These are phyloP conservation scores for Cercophora samala DNA, from an alignment of 495 filamentous ascomycete genomes.

Conservation along the genomic window DNA sequence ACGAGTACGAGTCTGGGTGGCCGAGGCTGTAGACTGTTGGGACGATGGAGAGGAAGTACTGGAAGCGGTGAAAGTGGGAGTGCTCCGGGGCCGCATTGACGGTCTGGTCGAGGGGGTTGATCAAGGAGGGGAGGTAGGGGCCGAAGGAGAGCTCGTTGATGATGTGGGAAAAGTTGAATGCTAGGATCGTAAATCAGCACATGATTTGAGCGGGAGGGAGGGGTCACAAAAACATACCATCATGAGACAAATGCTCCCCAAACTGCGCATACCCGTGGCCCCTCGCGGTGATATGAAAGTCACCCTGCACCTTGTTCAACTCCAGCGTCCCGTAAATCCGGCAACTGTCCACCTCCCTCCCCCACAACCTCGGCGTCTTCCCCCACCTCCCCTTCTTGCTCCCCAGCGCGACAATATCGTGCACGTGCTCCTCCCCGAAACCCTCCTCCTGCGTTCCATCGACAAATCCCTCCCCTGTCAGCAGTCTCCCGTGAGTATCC, in stretches of 20 bases:
- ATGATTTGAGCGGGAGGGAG: neutral
- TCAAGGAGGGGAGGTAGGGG: conserved; percentile 86
- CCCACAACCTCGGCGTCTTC: conserved; percentile 65
- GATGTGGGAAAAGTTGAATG: conserved; percentile 98
- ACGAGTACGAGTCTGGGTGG: conserved; percentile 23
- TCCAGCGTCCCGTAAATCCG: conserved; percentile 86
- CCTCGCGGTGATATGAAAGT: conserved; percentile 95
- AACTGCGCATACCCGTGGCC: conserved; percentile 89
- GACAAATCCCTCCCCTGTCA: conserved; percentile 53
- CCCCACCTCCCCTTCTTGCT: conserved; percentile 58
- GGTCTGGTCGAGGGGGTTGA: conserved; percentile 92
- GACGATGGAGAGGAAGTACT: conserved; percentile 97
- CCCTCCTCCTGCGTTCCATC: conserved; percentile 53
- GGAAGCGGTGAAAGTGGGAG: conserved; percentile 96
- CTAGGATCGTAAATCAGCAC: conserved; percentile 39
- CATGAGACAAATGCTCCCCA: conserved; percentile 79
- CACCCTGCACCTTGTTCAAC: conserved; percentile 93
- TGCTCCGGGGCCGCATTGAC: conserved; percentile 66
- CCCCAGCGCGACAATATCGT: conserved; percentile 66
- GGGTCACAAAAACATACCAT: conserved; percentile 53
- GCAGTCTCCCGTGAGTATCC: conserved; percentile 43
- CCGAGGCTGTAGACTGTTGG: conserved; percentile 87
- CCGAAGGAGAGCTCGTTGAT: conserved; percentile 96
- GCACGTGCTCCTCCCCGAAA: conserved; percentile 66
- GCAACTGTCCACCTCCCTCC: conserved; percentile 61